Base-by-base conservation (phyloP, 805 yeast species). In the Starmerella apis region DNA sequence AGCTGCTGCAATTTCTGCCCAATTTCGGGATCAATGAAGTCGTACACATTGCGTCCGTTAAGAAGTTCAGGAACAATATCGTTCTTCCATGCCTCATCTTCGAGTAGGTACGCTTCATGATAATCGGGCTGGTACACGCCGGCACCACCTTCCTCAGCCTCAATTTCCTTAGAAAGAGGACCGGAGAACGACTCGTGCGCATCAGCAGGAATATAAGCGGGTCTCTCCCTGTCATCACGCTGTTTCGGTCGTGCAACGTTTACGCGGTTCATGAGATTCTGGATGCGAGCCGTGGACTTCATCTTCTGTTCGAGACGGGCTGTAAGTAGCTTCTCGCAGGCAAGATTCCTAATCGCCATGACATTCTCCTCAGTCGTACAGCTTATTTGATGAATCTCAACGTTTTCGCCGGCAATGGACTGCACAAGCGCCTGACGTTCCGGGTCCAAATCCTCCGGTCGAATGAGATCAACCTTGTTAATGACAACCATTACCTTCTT, bases 81-180 rank as follows among this genome's bases (percentile, higher is more conserved):
- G 59, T 86, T 79, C 76, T 90, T 90, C 99, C 99, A 92, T 57
- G 86, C 94, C 47, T 90, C 97, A 65, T 92, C 90, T 59, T 90
- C 98, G 60, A 92, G 74, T 55, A 92, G 59, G 69, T 94, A 92
- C 63, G 81, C 83, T 64, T 90, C 97, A 67, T 87, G 86, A 71
- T 92, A 74, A 71, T 92, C 87, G 65, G 92, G 78, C 71, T 87
- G 92, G 75, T 71, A 92, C 31, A 92, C 98, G 75, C 98, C 98
- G 39, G 98, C 96, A 65, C 98, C 98, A 65, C 98, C 98, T 62
- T 92, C 86, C 66, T 83, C 96, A 45, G 76, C 82, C 71, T 92
- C 98, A 55, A 87, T 73, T 65, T 92, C 97, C 63, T 86, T 78
- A 35, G 94, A 87, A 62, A 92, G 76, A 67, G 95, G 80, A 16